Conservation (phyloP, 2,329 filamentous ascomycete species). For the Colletotrichum lupini region DNA sequence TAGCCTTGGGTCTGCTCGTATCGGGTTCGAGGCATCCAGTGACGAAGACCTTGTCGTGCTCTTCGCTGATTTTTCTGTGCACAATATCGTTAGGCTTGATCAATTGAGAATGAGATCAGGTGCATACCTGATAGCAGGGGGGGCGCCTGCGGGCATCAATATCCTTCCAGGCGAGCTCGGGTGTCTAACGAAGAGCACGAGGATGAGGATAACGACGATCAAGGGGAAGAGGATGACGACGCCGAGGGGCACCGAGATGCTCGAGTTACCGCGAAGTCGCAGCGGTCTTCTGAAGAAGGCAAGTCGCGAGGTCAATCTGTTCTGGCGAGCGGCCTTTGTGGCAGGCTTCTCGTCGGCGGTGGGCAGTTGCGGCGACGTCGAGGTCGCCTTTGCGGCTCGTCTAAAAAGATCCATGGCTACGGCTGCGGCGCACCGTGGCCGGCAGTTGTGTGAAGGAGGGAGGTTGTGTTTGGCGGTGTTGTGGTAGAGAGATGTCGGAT, state of each 20-base stretch:
- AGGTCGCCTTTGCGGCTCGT: slow-evolving; percentile 62
- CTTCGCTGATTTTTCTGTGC: slow-evolving; percentile 91
- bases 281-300: slow-evolving; percentile 89
- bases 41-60: slow-evolving; percentile 96
- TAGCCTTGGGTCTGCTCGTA: slow-evolving; percentile 82
- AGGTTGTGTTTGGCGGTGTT: not conserved
- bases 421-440: slow-evolving; percentile 24
- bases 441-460: not conserved
- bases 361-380: slow-evolving; percentile 56
- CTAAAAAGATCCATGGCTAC: slow-evolving; percentile 67
- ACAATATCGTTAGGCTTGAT: slow-evolving; percentile 15
- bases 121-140: slow-evolving; percentile 87
- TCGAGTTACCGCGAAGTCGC: slow-evolving; percentile 90
- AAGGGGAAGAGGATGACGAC: slow-evolving; percentile 93
- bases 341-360: slow-evolving; percentile 61
- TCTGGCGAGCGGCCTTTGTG: slow-evolving; percentile 48
- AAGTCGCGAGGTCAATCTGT: slow-evolving; percentile 62
- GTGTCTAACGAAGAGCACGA: slow-evolving; percentile 89
- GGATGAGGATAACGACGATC: slow-evolving; percentile 89
- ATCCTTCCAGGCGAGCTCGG: slow-evolving; percentile 84
- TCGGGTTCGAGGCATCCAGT: slow-evolving; percentile 88
- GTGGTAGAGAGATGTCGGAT: slow-evolving; percentile 2
- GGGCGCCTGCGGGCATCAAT: slow-evolving; percentile 87
- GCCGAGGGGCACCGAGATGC: slow-evolving; percentile 90
- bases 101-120: not conserved